Conservation (phyloP, 2,329 filamentous ascomycete species). For the Talaromyces amestolkiae region DNA sequence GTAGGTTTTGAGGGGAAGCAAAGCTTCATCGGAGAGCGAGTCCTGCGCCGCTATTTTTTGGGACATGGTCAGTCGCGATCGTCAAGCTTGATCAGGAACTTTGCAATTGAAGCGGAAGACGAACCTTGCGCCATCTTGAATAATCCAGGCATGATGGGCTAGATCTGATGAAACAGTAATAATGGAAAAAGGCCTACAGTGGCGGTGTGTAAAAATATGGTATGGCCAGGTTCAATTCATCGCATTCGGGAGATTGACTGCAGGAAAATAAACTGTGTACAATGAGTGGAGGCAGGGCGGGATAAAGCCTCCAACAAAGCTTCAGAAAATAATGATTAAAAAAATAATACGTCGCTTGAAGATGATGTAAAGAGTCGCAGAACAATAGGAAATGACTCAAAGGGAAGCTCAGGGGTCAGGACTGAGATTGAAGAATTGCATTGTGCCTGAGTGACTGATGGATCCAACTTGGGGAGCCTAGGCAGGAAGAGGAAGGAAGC, state of each 20-base stretch:
- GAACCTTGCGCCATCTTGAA: conserved; percentile 38
- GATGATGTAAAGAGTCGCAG: neutral
- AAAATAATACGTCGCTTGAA: neutral
- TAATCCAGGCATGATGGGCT: conserved; percentile 31
- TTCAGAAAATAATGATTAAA: neutral
- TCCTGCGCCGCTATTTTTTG: conserved; percentile 44
- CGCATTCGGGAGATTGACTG: conserved; percentile 4
- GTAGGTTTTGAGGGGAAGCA: conserved; percentile 89
- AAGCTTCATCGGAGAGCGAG: conserved; percentile 79
- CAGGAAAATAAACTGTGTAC: neutral
- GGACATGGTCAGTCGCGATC: neutral
- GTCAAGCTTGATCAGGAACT: neutral
- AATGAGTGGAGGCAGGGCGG: neutral
- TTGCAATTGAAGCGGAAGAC: conserved; percentile 16
- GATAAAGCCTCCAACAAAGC: neutral
- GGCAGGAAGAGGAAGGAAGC: conserved; percentile 4
- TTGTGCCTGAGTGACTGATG: neutral
- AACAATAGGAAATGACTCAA: neutral
- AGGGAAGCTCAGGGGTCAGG: neutral
- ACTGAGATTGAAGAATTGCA: neutral
- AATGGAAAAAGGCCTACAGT: neutral
- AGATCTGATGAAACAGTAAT: neutral
- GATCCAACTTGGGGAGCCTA: neutral
- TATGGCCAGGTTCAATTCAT: conserved; percentile 10
- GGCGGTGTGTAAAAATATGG: conserved; percentile 8